Percentiles rank a stretch among this genome's conserved stretches.
phyloP scores from a whole-genome alignment of 2,329 filamentous ascomycete species.

The Zymoseptoria crescenta region DNA sequence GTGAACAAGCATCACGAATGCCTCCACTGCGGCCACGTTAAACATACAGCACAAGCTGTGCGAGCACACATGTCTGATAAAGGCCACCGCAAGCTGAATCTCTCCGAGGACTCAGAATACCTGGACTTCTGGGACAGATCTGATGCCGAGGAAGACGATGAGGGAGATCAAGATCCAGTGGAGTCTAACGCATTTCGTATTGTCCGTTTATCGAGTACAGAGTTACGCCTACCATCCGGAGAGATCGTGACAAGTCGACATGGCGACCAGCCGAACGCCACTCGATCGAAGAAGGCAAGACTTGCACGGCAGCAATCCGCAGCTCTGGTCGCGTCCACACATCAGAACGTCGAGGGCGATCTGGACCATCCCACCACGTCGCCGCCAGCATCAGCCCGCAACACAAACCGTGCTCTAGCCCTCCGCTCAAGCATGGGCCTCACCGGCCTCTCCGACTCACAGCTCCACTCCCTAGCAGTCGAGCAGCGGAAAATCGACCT shows the following conservation, averaged over 20 bases:
- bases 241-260: slow-evolving; percentile 4
- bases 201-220: neutral
- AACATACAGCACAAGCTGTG: slow-evolving; percentile 37
- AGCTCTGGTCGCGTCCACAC: neutral
- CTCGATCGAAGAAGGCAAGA: neutral
- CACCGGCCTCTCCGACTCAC: slow-evolving; percentile 8
- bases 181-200: neutral
- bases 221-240: slow-evolving; percentile 11
- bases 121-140: slow-evolving; percentile 11
- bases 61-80: slow-evolving; percentile 47
- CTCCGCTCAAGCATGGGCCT: slow-evolving; percentile 10
- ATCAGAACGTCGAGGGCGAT: neutral
- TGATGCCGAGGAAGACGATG: neutral
- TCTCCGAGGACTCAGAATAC: slow-evolving; percentile 11
- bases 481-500: slow-evolving; percentile 9
- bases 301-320: neutral
- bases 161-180: neutral
- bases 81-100: slow-evolving; percentile 37
- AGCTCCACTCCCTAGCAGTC: slow-evolving; percentile 10
- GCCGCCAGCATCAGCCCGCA: neutral
- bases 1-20: slow-evolving; percentile 46
- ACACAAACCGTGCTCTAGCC: slow-evolving; percentile 3
- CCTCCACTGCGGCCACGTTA: slow-evolving; percentile 42
- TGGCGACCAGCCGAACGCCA: neutral
- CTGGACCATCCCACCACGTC: neutral